These are phyloP conservation scores for Cercospora citrullina DNA, from an alignment of 2,329 filamentous ascomycete species.

Conservation along the genomic window DNA sequence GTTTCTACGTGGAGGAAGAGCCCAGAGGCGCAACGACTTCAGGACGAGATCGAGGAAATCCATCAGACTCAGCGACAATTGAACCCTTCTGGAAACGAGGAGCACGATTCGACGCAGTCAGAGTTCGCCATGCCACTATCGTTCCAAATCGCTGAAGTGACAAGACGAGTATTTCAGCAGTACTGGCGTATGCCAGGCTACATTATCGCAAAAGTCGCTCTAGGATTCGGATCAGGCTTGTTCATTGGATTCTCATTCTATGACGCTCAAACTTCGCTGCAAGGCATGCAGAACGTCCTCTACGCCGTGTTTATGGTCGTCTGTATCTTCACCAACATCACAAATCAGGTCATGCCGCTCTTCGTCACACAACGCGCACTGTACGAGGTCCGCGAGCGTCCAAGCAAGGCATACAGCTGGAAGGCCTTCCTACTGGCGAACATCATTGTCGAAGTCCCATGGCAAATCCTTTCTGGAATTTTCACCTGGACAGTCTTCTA, in stretches of 20 bases:
- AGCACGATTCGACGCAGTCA: constrained; percentile 38
- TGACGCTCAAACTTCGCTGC: constrained; percentile 38
- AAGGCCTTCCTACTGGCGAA: constrained; percentile 70
- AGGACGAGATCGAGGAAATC: constrained; percentile 43
- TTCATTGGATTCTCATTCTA: constrained; percentile 52
- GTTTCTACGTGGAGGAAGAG: constrained; percentile 43
- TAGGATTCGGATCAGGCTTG: constrained; percentile 52
- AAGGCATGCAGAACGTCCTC: constrained; percentile 49
- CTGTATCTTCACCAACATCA: constrained; percentile 44
- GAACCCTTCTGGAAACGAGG: constrained; percentile 15
- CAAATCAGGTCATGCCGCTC: constrained; percentile 60
- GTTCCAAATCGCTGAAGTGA: constrained; percentile 41
- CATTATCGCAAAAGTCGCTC: constrained; percentile 59
- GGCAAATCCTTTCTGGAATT: constrained; percentile 61
- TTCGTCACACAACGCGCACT: constrained; percentile 60
- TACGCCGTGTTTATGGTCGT: constrained; percentile 55
- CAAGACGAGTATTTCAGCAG: constrained; percentile 47
- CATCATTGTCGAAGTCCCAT: constrained; percentile 70
- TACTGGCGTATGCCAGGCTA: constrained; percentile 49
- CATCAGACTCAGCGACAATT: constrained; percentile 39
- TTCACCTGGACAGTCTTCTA: constrained; percentile 67
- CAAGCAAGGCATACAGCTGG: constrained; percentile 74
- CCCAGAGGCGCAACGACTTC: constrained; percentile 33
- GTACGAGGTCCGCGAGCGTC: constrained; percentile 61
- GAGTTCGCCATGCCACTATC: constrained; percentile 49